Conservation (phyloP, 345 rosid species). For the Aquilaria sinensis region DNA sequence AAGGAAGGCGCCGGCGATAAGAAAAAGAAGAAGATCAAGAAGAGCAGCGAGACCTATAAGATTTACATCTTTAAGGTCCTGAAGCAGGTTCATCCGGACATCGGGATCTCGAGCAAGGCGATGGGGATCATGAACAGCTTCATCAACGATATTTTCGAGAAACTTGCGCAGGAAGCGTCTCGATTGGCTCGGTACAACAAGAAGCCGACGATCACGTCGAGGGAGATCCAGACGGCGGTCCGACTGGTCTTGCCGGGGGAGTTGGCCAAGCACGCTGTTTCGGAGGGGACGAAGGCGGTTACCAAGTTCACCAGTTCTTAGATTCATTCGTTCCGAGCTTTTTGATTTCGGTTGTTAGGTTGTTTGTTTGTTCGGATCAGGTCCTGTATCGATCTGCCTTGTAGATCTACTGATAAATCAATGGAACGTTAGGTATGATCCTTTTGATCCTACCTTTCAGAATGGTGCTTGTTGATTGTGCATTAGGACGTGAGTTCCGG, state of each 20-base stretch:
- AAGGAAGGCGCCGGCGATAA: constrained; percentile 44
- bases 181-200: constrained; percentile 61
- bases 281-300: constrained; percentile 67
- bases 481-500: too few species aligned
- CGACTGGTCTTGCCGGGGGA: constrained; percentile 62
- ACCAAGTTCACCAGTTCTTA: constrained; percentile 66
- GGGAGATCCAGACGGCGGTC: constrained; percentile 72
- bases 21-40: constrained; percentile 51
- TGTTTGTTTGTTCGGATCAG: background rate
- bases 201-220: constrained; percentile 63
- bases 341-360: background rate
- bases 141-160: constrained; percentile 68
- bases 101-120: constrained; percentile 62
- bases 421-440: too few species aligned
- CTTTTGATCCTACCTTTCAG: too few species aligned
- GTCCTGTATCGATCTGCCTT: too few species aligned
- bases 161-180: constrained; percentile 57
- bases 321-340: background rate
- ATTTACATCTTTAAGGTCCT: constrained; percentile 65
- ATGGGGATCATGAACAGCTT: constrained; percentile 80
- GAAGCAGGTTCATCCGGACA: constrained; percentile 55
- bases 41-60: constrained; percentile 62
- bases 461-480: too few species aligned
- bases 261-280: constrained; percentile 63
- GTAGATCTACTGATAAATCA: too few species aligned